Conservation (phyloP, 1,284 basidiomycete genomes). For the Phylloporus sp. region DNA sequence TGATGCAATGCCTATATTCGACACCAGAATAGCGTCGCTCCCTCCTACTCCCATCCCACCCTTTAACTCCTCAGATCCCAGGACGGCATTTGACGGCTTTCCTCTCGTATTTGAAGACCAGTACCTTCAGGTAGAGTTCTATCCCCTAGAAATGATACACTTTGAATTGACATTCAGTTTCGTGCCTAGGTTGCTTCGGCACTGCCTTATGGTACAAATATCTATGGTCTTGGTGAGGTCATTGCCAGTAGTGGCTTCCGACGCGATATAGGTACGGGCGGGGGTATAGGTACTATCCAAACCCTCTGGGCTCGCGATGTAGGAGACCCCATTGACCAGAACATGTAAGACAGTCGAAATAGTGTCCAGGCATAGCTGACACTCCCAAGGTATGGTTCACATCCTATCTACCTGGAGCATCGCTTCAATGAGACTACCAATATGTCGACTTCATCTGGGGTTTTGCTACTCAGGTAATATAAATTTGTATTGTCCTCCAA, state of each 20-base stretch:
- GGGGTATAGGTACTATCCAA: constrained; percentile 63
- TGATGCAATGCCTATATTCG: constrained; percentile 65
- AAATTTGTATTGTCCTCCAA: not conserved
- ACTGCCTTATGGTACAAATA: constrained; percentile 66
- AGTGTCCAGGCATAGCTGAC: constrained; percentile 6
- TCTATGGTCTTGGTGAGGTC: constrained; percentile 81
- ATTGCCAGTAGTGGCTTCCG: constrained; percentile 70
- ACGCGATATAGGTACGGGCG: constrained; percentile 57
- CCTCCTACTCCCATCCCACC: constrained; percentile 58
- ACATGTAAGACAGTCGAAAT: constrained; percentile 49
- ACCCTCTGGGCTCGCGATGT: constrained; percentile 73
- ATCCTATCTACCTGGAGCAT: constrained; percentile 72
- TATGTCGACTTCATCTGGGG: constrained; percentile 65
- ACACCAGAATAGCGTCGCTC: constrained; percentile 65
- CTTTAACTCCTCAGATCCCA: constrained; percentile 48
- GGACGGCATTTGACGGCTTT: constrained; percentile 59
- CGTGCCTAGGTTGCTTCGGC: constrained; percentile 59
- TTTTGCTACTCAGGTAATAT: constrained; percentile 63
- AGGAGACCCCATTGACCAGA: constrained; percentile 61
- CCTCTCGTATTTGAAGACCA: constrained; percentile 79
- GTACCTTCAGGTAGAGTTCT: constrained; percentile 53
- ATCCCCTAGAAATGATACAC: not conserved
- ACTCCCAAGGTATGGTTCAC: constrained; percentile 58
- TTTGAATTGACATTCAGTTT: not conserved
- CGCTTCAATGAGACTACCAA: constrained; percentile 54